Evolutionary conservation across 306 rosid species (phyloP).

Genomic region (Geum urbanum): DNA sequence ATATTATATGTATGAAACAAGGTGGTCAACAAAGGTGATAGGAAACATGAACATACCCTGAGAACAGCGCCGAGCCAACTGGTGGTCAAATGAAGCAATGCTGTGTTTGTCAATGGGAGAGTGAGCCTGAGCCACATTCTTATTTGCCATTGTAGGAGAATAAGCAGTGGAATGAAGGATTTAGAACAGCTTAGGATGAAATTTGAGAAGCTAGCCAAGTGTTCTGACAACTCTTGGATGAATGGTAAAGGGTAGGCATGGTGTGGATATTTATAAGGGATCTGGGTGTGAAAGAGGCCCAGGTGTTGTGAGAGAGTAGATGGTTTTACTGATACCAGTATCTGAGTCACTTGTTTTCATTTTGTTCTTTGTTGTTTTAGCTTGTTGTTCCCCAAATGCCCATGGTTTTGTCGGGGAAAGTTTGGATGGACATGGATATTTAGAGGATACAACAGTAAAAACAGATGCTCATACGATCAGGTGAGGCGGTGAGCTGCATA

Average conservation of each 20-base stretch:
- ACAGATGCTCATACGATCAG: background rate
- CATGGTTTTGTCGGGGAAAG: slow-evolving; percentile 9
- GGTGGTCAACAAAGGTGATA: slow-evolving; percentile 4
- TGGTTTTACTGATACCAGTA: slow-evolving; percentile 56
- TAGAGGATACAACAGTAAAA: slow-evolving; percentile 18
- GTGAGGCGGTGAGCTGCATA: background rate
- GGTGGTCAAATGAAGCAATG: slow-evolving; percentile 63
- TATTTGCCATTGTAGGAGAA: slow-evolving; percentile 43
- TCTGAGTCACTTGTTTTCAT: slow-evolving; percentile 40
- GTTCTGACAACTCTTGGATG: slow-evolving; percentile 30
- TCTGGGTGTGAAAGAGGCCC: background rate
- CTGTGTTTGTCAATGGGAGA: slow-evolving; percentile 50
- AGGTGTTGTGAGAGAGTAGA: slow-evolving; percentile 27
- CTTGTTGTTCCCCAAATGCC: slow-evolving; percentile 12
- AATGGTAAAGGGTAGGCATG: slow-evolving; percentile 19
- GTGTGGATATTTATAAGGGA: slow-evolving; percentile 38
- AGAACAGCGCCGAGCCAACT: slow-evolving; percentile 79
- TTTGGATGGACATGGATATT: background rate
- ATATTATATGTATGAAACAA: background rate
- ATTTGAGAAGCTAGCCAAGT: background rate
- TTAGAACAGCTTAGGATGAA: background rate
- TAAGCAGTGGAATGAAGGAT: background rate
- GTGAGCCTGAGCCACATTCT: slow-evolving; percentile 48
- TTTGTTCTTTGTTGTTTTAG: slow-evolving; percentile 15
- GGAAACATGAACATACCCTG: slow-evolving; percentile 39